Percentiles rank a stretch among this genome's conserved stretches.
These are phyloP conservation scores for Candida nanaspora DNA, from an alignment of 805 yeast genomes.

Conservation along the genomic window DNA sequence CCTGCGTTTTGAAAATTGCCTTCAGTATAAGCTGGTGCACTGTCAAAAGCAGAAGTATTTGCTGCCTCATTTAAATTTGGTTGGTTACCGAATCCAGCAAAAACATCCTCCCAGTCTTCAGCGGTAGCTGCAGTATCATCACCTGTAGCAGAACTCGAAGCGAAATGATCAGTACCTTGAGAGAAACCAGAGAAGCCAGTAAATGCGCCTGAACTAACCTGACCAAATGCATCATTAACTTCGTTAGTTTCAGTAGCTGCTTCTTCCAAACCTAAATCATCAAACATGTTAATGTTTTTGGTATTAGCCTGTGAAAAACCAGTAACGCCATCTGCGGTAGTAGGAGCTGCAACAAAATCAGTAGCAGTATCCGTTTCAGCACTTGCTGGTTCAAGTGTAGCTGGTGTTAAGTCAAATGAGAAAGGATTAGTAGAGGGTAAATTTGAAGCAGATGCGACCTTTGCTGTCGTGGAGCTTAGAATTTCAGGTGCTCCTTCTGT, in stretches of 20 bases:
- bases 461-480: constrained; percentile 5
- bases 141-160: constrained; percentile 1
- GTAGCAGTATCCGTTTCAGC: constrained; percentile 12
- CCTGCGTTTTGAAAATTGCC: neutral
- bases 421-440: constrained; percentile 17
- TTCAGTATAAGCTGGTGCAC: constrained; percentile 2
- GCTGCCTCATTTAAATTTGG: constrained; percentile 14
- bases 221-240: constrained; percentile 32
- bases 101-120: constrained; percentile 92
- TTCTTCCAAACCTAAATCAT: constrained; percentile 28
- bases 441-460: constrained; percentile 3
- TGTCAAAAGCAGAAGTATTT: constrained; percentile 10
- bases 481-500: constrained; percentile 2
- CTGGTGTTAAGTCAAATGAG: constrained; percentile 13
- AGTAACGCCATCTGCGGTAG: neutral
- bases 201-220: constrained; percentile 22
- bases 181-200: constrained; percentile 17
- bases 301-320: constrained; percentile 1
- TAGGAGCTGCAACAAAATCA: constrained; percentile 10
- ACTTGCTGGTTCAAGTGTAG: constrained; percentile 3
- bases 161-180: constrained; percentile 6
- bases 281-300: constrained; percentile 19
- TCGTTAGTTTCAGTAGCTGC: constrained; percentile 19
- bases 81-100: constrained; percentile 77
- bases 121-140: constrained; percentile 24